Conservation (phyloP, 2,329 filamentous ascomycete species). For the Ascochyta fabae region DNA sequence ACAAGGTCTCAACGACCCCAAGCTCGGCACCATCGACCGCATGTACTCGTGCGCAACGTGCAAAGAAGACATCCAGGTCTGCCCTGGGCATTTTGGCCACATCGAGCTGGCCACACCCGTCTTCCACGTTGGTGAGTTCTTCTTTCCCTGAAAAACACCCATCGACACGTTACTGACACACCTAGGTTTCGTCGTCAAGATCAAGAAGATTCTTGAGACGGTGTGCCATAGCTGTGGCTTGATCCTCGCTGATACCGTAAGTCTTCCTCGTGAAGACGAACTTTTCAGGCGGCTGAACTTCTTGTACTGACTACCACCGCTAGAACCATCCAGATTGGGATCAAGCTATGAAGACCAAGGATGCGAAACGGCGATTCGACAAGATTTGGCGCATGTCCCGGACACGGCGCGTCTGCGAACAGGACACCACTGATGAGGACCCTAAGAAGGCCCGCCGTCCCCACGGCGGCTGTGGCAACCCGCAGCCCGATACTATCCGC, state of each 20-base stretch:
- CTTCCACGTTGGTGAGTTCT: slow-evolving; percentile 74
- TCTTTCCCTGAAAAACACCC: slow-evolving; percentile 25
- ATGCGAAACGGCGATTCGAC: slow-evolving; percentile 94
- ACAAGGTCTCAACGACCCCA: slow-evolving; percentile 91
- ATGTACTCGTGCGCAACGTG: slow-evolving; percentile 96
- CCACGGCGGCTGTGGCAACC: slow-evolving; percentile 93
- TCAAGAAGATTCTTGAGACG: slow-evolving; percentile 98
- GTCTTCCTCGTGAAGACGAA: slow-evolving; percentile 69
- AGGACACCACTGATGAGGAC: slow-evolving; percentile 70
- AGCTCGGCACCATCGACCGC: slow-evolving; percentile 94
- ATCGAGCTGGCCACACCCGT: slow-evolving; percentile 97
- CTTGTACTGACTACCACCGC: slow-evolving; percentile 63
- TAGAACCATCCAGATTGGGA: slow-evolving; percentile 79
- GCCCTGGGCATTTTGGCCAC: slow-evolving; percentile 97
- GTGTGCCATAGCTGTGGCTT: slow-evolving; percentile 99
- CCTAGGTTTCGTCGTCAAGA: slow-evolving; percentile 93
- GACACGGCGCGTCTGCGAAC: slow-evolving; percentile 83
- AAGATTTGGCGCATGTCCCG: slow-evolving; percentile 92
- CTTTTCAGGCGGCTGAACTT: slow-evolving; percentile 54
- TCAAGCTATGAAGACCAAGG: slow-evolving; percentile 81
- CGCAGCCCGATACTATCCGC: slow-evolving; percentile 79
- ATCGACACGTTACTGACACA: slow-evolving; percentile 14
- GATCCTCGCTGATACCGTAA: slow-evolving; percentile 96
- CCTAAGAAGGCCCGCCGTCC: slow-evolving; percentile 55
- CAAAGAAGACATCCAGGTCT: slow-evolving; percentile 93